Base-by-base conservation (phyloP, 2,329 filamentous ascomycete species). In the Penicillium sp. region DNA sequence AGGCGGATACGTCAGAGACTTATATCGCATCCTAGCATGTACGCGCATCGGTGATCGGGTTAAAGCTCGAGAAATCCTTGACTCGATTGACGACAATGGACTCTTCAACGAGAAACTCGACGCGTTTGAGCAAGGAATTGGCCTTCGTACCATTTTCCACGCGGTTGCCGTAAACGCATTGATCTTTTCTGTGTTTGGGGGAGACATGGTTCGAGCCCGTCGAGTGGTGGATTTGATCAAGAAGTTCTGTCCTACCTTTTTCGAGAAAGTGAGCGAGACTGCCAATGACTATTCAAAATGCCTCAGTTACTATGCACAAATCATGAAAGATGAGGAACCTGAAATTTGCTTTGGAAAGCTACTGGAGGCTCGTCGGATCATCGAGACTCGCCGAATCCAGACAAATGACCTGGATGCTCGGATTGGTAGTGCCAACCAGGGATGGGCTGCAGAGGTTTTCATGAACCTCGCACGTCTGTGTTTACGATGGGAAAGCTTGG, bases 391-490 rank as follows among this genome's bases (percentile, higher is more conserved):
- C 5, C 62, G 66, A 5, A 49, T 55, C 4, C 63, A 67, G 45
- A 65, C 62, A 3, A 59, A 57, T 1, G 67, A 69, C 54, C 25
- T 59, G 38, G 67, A 69, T 58, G 66, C 65, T 10, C 57, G 56
- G 8, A 61, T 67, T 10, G 63, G 62, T n/a, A 59, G 45, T 20
- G 60, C 62, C 35, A 47, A 7, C 20, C 20, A 49, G 12, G 38
- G 45, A 2, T 65, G 61, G 60, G 59, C 25, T 20, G 15, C 34
- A 2, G 67, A 67, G 17, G 49, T 65, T 4, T 68, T 59, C 38
- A 31, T 67, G n/a, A 57, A 63, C 20, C 62, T 69, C n/a, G 62
- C 64, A 11, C 53, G 57, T 10, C 47, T 67, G 11, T 69, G 65
- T 35, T 55, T 63, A 7, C 31, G 20, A 14, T 64, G 45, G 22